Evolutionary conservation across 129 eudicot species (phyloP).

Genomic region (Logfia minima): DNA sequence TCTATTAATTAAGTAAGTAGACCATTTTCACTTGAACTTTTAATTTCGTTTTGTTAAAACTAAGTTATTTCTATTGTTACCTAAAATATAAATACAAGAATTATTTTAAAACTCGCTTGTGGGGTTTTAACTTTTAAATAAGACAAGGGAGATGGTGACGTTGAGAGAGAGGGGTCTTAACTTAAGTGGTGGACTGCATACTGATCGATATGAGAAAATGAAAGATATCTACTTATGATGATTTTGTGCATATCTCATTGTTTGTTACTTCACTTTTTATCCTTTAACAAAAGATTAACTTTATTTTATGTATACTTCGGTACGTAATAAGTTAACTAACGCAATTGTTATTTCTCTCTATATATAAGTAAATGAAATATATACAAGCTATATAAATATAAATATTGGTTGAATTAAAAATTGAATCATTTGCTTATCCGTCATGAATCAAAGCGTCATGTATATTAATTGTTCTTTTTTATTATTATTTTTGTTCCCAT

Average conservation of each 20-base stretch:
- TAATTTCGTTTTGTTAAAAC: no score
- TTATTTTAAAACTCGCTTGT: background rate
- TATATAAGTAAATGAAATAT: no score
- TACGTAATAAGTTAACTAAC: no score
- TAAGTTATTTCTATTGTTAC: no score
- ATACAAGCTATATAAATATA: no score
- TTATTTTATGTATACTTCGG: no score
- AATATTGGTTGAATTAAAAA: background rate
- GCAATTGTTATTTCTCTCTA: no score
- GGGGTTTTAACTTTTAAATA: background rate
- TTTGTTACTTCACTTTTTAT: background rate
- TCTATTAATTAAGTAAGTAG: no score
- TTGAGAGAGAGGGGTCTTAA: slow-evolving; percentile 35
- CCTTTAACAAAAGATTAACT: background rate
- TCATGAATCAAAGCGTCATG: background rate
- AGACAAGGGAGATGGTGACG: slow-evolving; percentile 33
- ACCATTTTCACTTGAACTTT: no score
- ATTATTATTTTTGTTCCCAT: background rate
- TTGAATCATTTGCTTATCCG: no score
- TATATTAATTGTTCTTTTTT: background rate
- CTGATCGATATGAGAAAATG: slow-evolving; percentile 28
- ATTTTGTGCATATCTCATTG: slow-evolving; percentile 21
- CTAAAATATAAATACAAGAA: no score
- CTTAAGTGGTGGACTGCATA: slow-evolving; percentile 32
- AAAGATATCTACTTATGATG: slow-evolving; percentile 34